Base-by-base conservation (phyloP, 345 rosid species). In the Citrus inodora region DNA sequence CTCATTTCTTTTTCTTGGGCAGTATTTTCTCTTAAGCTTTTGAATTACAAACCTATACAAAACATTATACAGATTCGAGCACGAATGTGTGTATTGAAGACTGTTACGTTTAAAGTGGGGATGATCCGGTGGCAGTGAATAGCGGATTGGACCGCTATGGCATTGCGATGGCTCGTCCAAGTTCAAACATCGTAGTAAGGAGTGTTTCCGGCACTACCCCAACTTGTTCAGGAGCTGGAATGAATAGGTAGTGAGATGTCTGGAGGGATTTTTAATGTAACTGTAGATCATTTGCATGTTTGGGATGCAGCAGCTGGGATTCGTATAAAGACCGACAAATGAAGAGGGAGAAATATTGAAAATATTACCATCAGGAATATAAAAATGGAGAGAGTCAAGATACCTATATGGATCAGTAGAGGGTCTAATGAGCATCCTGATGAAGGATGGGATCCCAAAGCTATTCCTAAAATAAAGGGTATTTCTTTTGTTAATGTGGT, bases 121-220 rank as follows among this genome's bases (percentile, higher is more conserved):
- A 96, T 81, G 99, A 94, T 85, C 97, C 94, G 79, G 92, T 96
- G 30, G 99, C 98, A 1, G 88, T 96, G 61, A 96, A 96, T 76
- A 96, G 98, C 73, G 98, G 99, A 1, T 96, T 98, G 98, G 98
- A 96, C 81, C 98, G 94, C 7, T 94, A 89, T 67, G 99, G 99
- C 37, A 90, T 94, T 63, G 74, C 81, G n/a, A 82, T 90, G 91
- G 97, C 93, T 14, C 94, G 83, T n/a, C 98, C 99, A 9, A 96
- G 99, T 82, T 90, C 92, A 19, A 90, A 94, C 82, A 91, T 96
- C 70, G 74, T 84, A 38, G 80, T 94, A 60, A 80, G 90, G 84
- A 87, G 95, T 82, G 80, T 92, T 74, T 91, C 98, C 0, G 99
- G 98, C 68, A 96, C 98, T 37, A 94, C 99, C 14, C 94, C 92